These are phyloP conservation scores for Ophiostoma montium DNA, from an alignment of 2,329 filamentous ascomycete genomes.

Conservation along the genomic window DNA sequence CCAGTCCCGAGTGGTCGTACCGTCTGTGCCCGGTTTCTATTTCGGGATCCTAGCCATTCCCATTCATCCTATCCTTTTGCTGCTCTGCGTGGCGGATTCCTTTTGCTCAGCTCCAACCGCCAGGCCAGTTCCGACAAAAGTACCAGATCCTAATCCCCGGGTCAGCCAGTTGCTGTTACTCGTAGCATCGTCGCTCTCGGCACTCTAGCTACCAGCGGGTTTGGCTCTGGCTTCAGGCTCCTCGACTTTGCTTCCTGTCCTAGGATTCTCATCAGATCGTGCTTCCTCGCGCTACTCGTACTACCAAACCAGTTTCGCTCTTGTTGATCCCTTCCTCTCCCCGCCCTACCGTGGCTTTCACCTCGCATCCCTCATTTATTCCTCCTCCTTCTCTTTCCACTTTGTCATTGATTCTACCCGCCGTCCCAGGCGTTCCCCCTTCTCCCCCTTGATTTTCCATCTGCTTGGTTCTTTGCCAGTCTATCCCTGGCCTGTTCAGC, in stretches of 20 bases:
- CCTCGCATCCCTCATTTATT: not conserved
- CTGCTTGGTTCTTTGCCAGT: not conserved
- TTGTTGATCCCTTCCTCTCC: not conserved
- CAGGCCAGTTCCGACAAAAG: not conserved
- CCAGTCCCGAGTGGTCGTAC: not conserved
- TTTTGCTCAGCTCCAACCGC: not conserved
- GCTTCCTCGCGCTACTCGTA: no score
- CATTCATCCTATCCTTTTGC: not conserved
- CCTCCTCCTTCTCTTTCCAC: not conserved
- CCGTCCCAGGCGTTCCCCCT: not conserved
- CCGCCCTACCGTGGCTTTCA: not conserved
- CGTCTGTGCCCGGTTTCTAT: not conserved
- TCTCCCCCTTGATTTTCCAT: not conserved
- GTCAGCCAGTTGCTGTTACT: not conserved
- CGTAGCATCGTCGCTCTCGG: not conserved
- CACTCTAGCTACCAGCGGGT: no score
- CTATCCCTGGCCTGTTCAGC: constrained; percentile 1
- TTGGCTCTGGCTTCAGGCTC: not conserved
- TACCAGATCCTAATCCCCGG: not conserved
- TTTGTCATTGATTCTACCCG: not conserved
- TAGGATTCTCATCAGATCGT: not conserved
- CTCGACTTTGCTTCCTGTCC: not conserved
- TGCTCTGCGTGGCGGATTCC: not conserved
- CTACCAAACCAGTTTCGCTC: no score
- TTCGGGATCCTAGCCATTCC: not conserved